A percentile compares a stretch with the other conserved stretches of the same genome.
Evolutionary conservation across 495 filamentous ascomycete species (phyloP).

Genomic region (Penicillium canescens): DNA sequence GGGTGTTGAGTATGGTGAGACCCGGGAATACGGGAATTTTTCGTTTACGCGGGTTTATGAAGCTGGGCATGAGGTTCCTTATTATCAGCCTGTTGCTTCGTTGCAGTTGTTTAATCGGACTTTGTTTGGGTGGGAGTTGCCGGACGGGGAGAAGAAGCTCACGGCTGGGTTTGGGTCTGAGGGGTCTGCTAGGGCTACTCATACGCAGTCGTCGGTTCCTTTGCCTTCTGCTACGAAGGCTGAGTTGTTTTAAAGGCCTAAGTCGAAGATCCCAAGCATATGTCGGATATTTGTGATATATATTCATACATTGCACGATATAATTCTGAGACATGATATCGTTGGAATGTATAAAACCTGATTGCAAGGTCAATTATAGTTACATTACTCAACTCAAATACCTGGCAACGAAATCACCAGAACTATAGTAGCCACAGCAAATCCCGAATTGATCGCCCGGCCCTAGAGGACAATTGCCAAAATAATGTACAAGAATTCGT

Average conservation of each 20-base stretch:
- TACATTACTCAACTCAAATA: not conserved
- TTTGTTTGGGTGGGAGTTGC: conserved; percentile 53
- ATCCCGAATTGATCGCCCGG: not conserved
- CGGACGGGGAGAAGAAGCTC: conserved; percentile 47
- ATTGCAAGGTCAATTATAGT: not conserved
- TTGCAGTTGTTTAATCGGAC: conserved; percentile 55
- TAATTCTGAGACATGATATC: not conserved
- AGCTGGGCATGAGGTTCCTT: conserved; percentile 60
- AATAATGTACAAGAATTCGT: conserved; percentile 6
- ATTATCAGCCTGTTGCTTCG: conserved; percentile 54
- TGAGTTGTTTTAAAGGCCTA: not conserved
- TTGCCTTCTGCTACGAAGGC: conserved; percentile 30
- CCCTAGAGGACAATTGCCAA: not conserved
- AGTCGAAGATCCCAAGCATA: too few relatives aligned
- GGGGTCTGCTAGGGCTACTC: conserved; percentile 52
- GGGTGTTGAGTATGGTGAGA: conserved; percentile 45
- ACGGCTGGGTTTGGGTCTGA: conserved; percentile 43
- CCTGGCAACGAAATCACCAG: not conserved
- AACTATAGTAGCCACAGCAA: not conserved
- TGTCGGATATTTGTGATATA: too few relatives aligned
- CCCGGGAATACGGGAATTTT: conserved; percentile 57
- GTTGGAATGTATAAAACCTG: not conserved
- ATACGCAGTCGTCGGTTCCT: conserved; percentile 55
- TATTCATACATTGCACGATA: not conserved
- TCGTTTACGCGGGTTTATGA: conserved; percentile 59